Base-by-base conservation (phyloP, 1,139 yeast species). In the Sugiyamaella grinbergsii region DNA sequence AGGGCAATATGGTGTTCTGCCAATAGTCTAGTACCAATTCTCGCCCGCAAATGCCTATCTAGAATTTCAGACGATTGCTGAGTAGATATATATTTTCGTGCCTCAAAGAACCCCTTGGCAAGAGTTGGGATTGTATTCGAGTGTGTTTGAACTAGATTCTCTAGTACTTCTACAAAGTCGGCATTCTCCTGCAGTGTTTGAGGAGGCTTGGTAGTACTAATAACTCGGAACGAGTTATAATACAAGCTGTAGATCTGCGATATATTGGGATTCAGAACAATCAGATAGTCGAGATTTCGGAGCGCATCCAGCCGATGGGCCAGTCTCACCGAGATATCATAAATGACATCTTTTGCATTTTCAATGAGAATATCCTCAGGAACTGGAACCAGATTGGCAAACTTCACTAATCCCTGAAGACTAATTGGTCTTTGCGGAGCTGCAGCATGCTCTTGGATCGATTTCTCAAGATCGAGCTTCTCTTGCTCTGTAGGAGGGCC, bases 191-290 rank as follows among this genome's bases (percentile, higher is more conserved):
- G 78, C 5, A 77, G 56, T 1, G 82, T 77, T 6, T 72, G 70
- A 2, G 80, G 77, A 16, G 72, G 69, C 19, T 28, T 47, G 19
- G 68, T 60, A 20, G 78, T 73, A 46, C 83, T 68, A 56, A 89
- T 69, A 3, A 82, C 75, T 38, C 84, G 77, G 73, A 90, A 78
- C 4, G 95, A 84, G 54, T 80, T 75, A 57, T 87, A 71, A 68
- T 91, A 91, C 43, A 83, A 70, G 59, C 81, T 76, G 71, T 89
- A 88, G 18, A 87, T 84, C 60, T 81, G 82, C n/a, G 94, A 85
- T 49, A 91, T 84, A 60, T 88, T 80, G n/a, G 97, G 96, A 64
- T 91, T 91, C 54, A 91, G 71, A 42, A 89, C 85, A 45, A 85
- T 90, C 58, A 91, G 77, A 65, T 89, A 91, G 0, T 96, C 96